These are phyloP conservation scores for Leccinum rimulosum DNA, from an alignment of 768 basidiomycete species.

Conservation along the genomic window DNA sequence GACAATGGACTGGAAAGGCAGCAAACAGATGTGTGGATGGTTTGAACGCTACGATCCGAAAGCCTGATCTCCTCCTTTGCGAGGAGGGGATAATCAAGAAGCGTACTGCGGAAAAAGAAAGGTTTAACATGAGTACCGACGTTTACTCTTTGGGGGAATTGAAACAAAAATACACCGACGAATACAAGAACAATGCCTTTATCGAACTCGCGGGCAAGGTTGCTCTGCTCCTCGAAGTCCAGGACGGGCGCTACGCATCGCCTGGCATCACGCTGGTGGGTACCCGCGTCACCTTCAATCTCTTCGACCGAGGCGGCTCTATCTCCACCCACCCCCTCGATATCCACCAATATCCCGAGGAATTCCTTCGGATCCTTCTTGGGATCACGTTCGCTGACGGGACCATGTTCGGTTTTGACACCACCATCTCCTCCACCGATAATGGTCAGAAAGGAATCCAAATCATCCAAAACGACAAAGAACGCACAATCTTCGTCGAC, in stretches of 20 bases:
- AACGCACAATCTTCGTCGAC: not conserved
- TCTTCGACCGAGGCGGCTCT: not conserved
- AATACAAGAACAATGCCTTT: not conserved
- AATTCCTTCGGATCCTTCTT: not conserved
- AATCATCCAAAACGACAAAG: not conserved
- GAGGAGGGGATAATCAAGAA: not conserved
- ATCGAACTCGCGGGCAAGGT: not conserved
- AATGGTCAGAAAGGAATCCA: not conserved
- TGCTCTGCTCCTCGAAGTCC: not conserved
- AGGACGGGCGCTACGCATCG: not conserved
- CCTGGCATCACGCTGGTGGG: not conserved
- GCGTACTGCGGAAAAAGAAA: not conserved
- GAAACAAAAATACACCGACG: not conserved
- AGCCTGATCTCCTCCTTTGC: not conserved
- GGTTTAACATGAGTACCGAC: not conserved
- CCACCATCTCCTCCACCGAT: not conserved
- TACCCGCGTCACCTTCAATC: not conserved
- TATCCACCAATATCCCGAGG: not conserved
- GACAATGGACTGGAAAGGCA: not conserved
- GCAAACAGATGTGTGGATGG: not conserved
- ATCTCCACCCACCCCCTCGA: not conserved
- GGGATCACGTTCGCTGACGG: not conserved
- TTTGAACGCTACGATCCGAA: not conserved
- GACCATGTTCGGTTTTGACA: not conserved
- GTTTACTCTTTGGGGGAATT: not conserved